Percentiles rank a stretch among this genome's conserved stretches.
These are phyloP conservation scores for Colletotrichum sublineola DNA, from an alignment of 2,329 filamentous ascomycete species.

Conservation along the genomic window DNA sequence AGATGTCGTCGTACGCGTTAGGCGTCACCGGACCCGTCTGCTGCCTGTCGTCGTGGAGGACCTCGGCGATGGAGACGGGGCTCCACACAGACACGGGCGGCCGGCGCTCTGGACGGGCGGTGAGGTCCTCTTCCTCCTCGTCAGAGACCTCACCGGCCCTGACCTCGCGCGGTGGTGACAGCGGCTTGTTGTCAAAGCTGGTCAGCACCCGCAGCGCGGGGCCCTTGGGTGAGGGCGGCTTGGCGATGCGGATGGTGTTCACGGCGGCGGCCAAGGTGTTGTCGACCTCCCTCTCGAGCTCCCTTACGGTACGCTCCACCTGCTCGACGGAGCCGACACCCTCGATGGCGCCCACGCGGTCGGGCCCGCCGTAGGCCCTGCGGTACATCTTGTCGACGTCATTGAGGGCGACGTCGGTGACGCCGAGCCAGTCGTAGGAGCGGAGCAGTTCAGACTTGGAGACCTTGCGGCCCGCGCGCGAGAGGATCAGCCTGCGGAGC, in stretches of 20 bases:
- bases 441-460: conserved; percentile 64
- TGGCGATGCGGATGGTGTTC: conserved; percentile 31
- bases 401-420: conserved; percentile 62
- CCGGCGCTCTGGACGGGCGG: conserved; percentile 52
- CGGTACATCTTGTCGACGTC: conserved; percentile 71
- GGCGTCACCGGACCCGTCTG: conserved; percentile 66
- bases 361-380: conserved; percentile 66
- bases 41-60: conserved; percentile 51
- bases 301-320: conserved; percentile 31
- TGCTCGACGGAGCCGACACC: conserved; percentile 49
- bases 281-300: conserved; percentile 30
- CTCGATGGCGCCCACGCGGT: conserved; percentile 61
- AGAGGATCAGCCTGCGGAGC: conserved; percentile 70
- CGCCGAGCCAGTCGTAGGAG: conserved; percentile 70
- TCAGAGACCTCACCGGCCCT: conserved; percentile 43
- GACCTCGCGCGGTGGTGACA: conserved; percentile 5
- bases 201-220: conserved; percentile 60
- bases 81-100: conserved; percentile 49
- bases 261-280: conserved; percentile 29
- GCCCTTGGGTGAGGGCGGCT: conserved; percentile 42
- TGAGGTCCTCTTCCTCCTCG: conserved; percentile 55
- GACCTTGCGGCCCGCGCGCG: conserved; percentile 64
- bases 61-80: conserved; percentile 59
- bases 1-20: conserved; percentile 72
- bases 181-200: conserved; percentile 50